These are phyloP conservation scores for Phytophthora foliorum DNA, from an alignment of 352 stramenopile species.

Conservation along the genomic window DNA sequence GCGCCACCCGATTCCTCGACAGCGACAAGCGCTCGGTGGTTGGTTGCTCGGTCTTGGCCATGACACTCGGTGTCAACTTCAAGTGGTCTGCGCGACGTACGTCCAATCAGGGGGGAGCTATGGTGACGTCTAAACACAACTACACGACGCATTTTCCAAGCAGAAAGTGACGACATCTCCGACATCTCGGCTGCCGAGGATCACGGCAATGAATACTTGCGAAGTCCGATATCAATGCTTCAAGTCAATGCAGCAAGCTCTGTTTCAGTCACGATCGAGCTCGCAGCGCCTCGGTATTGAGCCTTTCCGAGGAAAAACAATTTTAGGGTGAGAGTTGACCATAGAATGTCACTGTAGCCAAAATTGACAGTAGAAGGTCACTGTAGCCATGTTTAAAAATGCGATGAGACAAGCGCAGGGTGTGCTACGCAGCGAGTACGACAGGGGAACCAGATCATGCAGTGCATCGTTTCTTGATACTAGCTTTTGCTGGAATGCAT, in stretches of 20 bases:
- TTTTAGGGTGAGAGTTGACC: no score
- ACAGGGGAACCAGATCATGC: neutral
- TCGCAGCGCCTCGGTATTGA: no score
- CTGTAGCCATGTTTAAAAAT: neutral
- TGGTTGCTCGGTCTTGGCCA: neutral
- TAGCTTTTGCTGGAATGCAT: no score
- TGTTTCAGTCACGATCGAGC: no score
- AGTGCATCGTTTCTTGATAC: neutral
- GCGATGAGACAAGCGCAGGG: slow-evolving; percentile 1
- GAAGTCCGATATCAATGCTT: no score
- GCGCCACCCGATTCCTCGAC: slow-evolving; percentile 30
- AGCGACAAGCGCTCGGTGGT: slow-evolving; percentile 1
- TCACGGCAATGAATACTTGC: no score
- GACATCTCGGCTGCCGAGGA: no score
- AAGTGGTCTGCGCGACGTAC: slow-evolving; percentile 9
- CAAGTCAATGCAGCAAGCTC: no score
- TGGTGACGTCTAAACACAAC: neutral
- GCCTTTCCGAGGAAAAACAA: no score
- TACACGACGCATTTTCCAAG: neutral
- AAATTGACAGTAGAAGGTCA: neutral
- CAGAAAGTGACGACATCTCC: no score
- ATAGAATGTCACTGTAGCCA: neutral
- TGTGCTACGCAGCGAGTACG: neutral
- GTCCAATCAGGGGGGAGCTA: neutral
- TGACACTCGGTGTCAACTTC: slow-evolving; percentile 10